These are phyloP conservation scores for Perkinsus chesapeaki DNA, from an alignment of 169 alveolate genomes.

Conservation along the genomic window DNA sequence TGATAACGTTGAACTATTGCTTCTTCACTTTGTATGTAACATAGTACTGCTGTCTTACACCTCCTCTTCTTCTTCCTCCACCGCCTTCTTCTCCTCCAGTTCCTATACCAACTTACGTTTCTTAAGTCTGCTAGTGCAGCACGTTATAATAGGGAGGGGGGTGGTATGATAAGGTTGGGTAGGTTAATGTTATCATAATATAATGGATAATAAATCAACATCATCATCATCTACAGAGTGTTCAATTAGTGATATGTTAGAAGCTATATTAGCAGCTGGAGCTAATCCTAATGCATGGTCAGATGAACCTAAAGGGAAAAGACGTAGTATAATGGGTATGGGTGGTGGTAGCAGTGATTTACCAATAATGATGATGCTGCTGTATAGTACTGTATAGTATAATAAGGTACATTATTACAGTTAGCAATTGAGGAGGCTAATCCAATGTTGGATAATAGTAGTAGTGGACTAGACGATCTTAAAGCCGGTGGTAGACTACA, in stretches of 20 bases:
- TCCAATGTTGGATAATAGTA: not conserved
- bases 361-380: no score
- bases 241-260: not conserved
- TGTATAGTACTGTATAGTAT: no score
- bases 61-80: no score
- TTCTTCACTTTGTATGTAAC: no score
- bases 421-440: not conserved
- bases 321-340: not conserved
- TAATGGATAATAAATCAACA: not conserved
- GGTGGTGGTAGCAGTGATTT: not conserved
- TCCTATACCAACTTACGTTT: no score
- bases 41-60: no score
- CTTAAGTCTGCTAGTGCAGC: no score
- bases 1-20: not conserved
- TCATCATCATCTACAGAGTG: not conserved
- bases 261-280: not conserved
- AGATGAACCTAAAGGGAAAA: not conserved
- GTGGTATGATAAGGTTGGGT: not conserved
- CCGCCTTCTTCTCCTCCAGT: no score
- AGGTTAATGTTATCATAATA: not conserved
- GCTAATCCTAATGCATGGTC: not conserved
- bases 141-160: no score
- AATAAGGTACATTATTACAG: not conserved
- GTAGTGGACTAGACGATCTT: not conserved
- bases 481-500: not conserved